phyloP scores from a whole-genome alignment of 2,329 filamentous ascomycete species.

The Fusarium austroafricanum region DNA sequence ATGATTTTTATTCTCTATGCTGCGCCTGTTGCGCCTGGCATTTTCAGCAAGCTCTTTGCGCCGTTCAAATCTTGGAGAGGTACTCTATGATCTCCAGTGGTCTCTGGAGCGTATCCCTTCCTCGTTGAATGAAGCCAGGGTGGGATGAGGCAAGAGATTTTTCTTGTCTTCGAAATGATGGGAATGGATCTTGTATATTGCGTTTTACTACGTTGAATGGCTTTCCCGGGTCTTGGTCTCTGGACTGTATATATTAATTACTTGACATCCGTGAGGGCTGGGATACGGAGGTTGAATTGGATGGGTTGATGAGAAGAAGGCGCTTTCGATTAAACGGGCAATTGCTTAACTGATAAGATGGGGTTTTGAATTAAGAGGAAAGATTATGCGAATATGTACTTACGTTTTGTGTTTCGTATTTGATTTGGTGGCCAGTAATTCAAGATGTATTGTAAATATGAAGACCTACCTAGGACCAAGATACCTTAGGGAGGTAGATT shows the following conservation, averaged over 20 bases:
- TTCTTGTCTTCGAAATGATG: conserved; percentile 2
- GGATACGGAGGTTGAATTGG: neutral
- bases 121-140: neutral
- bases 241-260: neutral
- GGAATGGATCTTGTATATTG: conserved; percentile 10
- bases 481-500: no score
- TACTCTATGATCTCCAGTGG: neutral
- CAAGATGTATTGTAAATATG: neutral
- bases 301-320: neutral
- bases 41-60: neutral
- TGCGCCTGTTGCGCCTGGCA: conserved; percentile 16
- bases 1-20: conserved; percentile 15
- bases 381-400: conserved; percentile 30
- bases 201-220: neutral
- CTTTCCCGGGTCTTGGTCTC: neutral
- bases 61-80: neutral
- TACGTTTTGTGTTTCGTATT: neutral
- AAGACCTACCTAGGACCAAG: no score
- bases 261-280: neutral
- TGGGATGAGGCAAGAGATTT: neutral
- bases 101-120: neutral
- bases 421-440: neutral
- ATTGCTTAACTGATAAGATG: conserved; percentile 2
- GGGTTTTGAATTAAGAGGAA: conserved; percentile 19
- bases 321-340: conserved; percentile 27